These are phyloP conservation scores for Aschersonia sp. DNA, from an alignment of 2,329 filamentous ascomycete genomes.

Conservation along the genomic window DNA sequence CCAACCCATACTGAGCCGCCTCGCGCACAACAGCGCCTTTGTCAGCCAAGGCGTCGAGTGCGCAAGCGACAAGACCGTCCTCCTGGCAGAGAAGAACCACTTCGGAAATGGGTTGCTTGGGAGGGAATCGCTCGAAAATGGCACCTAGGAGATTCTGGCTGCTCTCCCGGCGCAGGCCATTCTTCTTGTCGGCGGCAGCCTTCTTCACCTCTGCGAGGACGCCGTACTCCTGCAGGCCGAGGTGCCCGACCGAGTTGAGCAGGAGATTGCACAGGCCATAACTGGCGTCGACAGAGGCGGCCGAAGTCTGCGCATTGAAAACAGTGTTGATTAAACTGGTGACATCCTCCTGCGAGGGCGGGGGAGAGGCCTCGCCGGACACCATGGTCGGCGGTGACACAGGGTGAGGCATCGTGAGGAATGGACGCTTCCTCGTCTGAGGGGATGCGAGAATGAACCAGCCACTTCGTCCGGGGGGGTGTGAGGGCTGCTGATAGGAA, in stretches of 20 bases:
- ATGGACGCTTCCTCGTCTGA: not conserved
- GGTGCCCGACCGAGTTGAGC: conserved; percentile 36
- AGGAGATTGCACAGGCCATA: conserved; percentile 48
- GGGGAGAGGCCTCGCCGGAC: conserved; percentile 32
- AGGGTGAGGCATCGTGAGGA: conserved; percentile 30
- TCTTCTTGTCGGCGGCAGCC: conserved; percentile 89
- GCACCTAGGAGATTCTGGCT: conserved; percentile 92
- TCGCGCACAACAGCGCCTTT: conserved; percentile 83
- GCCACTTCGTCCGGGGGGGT: not conserved
- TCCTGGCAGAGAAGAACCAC: conserved; percentile 72
- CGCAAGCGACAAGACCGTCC: conserved; percentile 54
- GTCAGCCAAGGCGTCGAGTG: conserved; percentile 76
- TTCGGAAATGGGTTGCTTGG: conserved; percentile 64
- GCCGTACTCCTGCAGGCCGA: conserved; percentile 37
- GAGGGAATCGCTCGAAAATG: conserved; percentile 78
- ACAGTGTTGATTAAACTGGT: conserved; percentile 49
- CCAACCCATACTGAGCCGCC: conserved; percentile 84
- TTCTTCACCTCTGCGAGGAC: conserved; percentile 45
- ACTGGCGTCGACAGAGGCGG: conserved; percentile 50
- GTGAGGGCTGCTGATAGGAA: not conserved
- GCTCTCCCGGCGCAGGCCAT: conserved; percentile 68
- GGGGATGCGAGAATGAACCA: not conserved
- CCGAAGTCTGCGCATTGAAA: conserved; percentile 55
- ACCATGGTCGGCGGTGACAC: conserved; percentile 34
- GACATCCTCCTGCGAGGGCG: conserved; percentile 54